Percentiles rank a stretch among this genome's conserved stretches.
Conservation (phyloP, 331 rosid species). For the Erythrophleum ivorense region DNA sequence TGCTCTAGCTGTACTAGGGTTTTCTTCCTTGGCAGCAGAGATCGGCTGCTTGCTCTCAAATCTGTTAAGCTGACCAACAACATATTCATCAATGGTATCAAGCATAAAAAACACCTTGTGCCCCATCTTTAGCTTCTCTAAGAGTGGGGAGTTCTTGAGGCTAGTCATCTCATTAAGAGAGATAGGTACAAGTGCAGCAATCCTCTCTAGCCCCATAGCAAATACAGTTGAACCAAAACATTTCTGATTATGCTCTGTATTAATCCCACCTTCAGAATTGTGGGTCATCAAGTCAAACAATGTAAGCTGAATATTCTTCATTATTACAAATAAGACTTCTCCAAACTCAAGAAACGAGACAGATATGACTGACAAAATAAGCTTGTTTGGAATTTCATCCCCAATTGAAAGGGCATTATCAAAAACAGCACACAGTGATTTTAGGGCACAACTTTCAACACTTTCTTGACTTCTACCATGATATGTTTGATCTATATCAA, state of each 20-base stretch:
- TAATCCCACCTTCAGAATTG: conserved; percentile 43
- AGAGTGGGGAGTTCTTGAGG: no score
- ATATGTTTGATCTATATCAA: conserved; percentile 43
- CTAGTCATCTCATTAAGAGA: conserved; percentile 48
- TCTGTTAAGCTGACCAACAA: no score
- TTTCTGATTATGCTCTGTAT: conserved; percentile 62
- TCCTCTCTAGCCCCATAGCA: conserved; percentile 89
- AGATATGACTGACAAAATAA: conserved; percentile 68
- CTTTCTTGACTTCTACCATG: conserved; percentile 48
- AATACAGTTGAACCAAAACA: conserved; percentile 85
- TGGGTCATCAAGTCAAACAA: conserved; percentile 71
- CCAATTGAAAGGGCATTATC: conserved; percentile 58
- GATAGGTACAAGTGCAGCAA: conserved; percentile 69
- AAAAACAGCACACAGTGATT: conserved; percentile 63
- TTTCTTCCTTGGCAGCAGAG: no score
- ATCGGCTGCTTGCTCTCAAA: no score
- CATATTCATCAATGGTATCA: no score
- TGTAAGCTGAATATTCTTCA: conserved; percentile 72
- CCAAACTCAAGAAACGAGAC: conserved; percentile 79
- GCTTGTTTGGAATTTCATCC: conserved; percentile 70
- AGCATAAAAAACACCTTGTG: no score
- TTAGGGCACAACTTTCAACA: conserved; percentile 54
- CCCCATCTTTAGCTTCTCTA: no score
- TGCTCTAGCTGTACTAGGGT: no score
- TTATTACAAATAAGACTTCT: conserved; percentile 53